A percentile compares a stretch with the other conserved stretches of the same genome.
These are phyloP conservation scores for Pistacia integerrima DNA, from an alignment of 345 rosid genomes.

Conservation along the genomic window DNA sequence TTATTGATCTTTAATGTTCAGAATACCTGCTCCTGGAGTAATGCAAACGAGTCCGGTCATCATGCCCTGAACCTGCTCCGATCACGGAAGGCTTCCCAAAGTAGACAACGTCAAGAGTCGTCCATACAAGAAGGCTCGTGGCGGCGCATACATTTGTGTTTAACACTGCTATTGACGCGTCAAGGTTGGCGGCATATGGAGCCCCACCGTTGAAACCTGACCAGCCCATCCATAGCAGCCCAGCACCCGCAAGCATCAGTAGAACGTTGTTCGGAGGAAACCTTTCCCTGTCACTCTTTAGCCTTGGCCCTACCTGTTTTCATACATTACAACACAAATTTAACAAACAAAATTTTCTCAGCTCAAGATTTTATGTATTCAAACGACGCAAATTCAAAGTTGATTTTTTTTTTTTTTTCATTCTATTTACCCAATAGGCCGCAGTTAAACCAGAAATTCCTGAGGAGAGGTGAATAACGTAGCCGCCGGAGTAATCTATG, in stretches of 20 bases:
- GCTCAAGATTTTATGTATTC: background rate
- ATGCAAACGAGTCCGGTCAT: constrained; percentile 86
- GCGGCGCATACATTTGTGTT: constrained; percentile 90
- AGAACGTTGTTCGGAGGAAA: constrained; percentile 92
- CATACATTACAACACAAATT: background rate
- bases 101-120: constrained; percentile 75
- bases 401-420: too few relatives aligned
- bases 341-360: background rate
- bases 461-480: constrained; percentile 77
- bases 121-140: constrained; percentile 92
- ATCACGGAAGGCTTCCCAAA: constrained; percentile 92
- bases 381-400: too few relatives aligned
- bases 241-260: constrained; percentile 94
- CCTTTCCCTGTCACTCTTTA: constrained; percentile 76
- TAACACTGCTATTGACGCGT: constrained; percentile 66
- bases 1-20: too few relatives aligned
- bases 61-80: constrained; percentile 96
- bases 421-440: constrained; percentile 64
- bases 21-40: constrained; percentile 87
- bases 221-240: constrained; percentile 97
- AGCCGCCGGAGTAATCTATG: constrained; percentile 84
- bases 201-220: constrained; percentile 98
- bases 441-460: constrained; percentile 79
- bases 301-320: constrained; percentile 82
- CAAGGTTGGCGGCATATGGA: constrained; percentile 81